These are phyloP conservation scores for Blastobotrys petasosporus DNA, from an alignment of 1,139 yeast genomes.

Conservation along the genomic window DNA sequence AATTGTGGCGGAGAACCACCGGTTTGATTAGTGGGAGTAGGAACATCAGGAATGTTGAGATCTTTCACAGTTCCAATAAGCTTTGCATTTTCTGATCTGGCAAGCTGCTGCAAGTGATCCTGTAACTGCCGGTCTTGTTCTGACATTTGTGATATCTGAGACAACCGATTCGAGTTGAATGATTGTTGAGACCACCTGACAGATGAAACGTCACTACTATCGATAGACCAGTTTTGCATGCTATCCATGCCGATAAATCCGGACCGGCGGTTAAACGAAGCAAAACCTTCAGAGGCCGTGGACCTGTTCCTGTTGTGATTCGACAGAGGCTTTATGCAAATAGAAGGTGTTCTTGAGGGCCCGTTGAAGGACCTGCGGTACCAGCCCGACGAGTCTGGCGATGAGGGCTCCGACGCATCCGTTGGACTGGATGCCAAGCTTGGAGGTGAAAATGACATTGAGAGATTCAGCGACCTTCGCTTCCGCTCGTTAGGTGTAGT, in stretches of 20 bases:
- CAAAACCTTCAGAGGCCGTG: too few species aligned
- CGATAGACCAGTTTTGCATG: slow-evolving; percentile 2
- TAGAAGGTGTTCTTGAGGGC: too few species aligned
- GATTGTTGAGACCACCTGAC: slow-evolving; percentile 3
- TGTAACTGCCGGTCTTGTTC: slow-evolving; percentile 29
- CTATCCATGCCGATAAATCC: slow-evolving; percentile 8
- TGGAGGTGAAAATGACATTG: neutral
- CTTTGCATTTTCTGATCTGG: slow-evolving; percentile 31
- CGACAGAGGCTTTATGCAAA: too few species aligned
- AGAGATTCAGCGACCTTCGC: slow-evolving; percentile 21
- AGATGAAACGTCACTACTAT: neutral
- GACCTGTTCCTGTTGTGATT: too few species aligned
- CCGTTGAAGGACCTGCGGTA: too few species aligned
- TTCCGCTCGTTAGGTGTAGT: slow-evolving; percentile 15
- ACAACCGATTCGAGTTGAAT: neutral
- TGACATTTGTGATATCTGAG: slow-evolving; percentile 4
- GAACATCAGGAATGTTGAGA: neutral
- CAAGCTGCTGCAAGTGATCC: slow-evolving; percentile 29
- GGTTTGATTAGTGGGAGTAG: too few species aligned
- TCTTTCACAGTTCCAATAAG: neutral
- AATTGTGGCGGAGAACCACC: too few species aligned
- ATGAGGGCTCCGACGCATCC: neutral
- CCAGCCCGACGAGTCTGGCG: slow-evolving; percentile 5
- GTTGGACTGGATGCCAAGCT: slow-evolving; percentile 10
- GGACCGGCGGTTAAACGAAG: slow-evolving; percentile 1